Conservation (phyloP, 768 basidiomycete species). For the Tephrocybe rancida region DNA sequence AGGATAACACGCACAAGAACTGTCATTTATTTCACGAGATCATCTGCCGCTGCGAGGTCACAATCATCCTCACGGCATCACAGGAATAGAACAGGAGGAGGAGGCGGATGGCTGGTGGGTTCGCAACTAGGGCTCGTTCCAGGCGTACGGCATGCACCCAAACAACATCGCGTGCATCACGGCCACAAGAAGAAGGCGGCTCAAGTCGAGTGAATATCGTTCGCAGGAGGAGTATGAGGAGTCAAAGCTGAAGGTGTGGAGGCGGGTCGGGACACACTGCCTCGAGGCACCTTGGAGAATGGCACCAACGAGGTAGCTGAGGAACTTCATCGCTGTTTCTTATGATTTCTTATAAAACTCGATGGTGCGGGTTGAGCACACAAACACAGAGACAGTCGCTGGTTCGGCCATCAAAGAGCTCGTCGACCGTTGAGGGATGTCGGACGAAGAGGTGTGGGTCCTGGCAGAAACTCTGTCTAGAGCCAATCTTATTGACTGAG, state of each 20-base stretch:
- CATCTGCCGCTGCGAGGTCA: conserved; percentile 39
- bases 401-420: conserved; percentile 13
- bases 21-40: conserved; percentile 39
- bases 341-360: conserved; percentile 16
- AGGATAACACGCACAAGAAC: conserved; percentile 23
- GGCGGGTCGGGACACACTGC: conserved; percentile 18
- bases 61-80: conserved; percentile 38
- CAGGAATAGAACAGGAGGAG: conserved; percentile 34
- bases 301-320: conserved; percentile 17
- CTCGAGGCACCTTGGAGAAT: conserved; percentile 14
- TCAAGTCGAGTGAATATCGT: conserved; percentile 15
- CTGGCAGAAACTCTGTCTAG: conserved; percentile 8
- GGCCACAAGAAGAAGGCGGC: conserved; percentile 26
- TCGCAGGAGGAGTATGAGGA: conserved; percentile 30
- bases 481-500: too few species aligned
- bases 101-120: conserved; percentile 37
- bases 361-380: conserved; percentile 11
- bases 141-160: conserved; percentile 27
- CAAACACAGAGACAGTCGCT: conserved; percentile 2
- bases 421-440: conserved; percentile 16
- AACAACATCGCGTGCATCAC: conserved; percentile 41
- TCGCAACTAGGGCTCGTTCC: conserved; percentile 29
- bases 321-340: conserved; percentile 9
- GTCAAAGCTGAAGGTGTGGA: conserved; percentile 26
- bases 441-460: conserved; percentile 11